Conservation (phyloP, 2,329 filamentous ascomycete genomes). For the Pyrenophora teres region DNA sequence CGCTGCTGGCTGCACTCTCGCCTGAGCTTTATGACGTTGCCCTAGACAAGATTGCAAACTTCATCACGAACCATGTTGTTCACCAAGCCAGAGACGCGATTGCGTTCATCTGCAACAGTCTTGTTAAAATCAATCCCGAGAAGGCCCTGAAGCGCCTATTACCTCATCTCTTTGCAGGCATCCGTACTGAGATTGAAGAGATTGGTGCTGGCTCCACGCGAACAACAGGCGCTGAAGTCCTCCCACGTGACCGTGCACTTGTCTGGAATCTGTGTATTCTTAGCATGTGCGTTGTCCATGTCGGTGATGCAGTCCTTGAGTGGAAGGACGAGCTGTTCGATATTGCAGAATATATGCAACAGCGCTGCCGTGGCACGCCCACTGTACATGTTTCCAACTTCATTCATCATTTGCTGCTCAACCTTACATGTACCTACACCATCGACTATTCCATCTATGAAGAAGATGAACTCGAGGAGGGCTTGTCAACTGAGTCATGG, state of each 20-base stretch:
- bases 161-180: conserved; percentile 86
- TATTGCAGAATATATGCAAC: conserved; percentile 94
- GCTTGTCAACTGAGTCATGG: conserved; percentile 81
- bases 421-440: conserved; percentile 91
- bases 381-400: conserved; percentile 98
- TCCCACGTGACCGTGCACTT: conserved; percentile 87
- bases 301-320: conserved; percentile 84
- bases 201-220: conserved; percentile 94
- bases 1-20: conserved; percentile 86
- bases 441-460: conserved; percentile 89
- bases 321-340: conserved; percentile 89
- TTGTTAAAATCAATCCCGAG: conserved; percentile 93
- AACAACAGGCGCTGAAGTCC: conserved; percentile 89
- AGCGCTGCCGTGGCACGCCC: conserved; percentile 89
- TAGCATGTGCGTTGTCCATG: conserved; percentile 97
- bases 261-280: conserved; percentile 98
- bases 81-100: conserved; percentile 97
- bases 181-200: conserved; percentile 94
- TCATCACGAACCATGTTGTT: conserved; percentile 91
- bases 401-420: conserved; percentile 93
- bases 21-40: conserved; percentile 92
- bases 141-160: conserved; percentile 91
- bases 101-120: conserved; percentile 95
- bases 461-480: conserved; percentile 70
- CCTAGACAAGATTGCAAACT: conserved; percentile 87